Evolutionary conservation across 2,329 filamentous ascomycete species (phyloP).

Genomic region (Diplodia corticola): DNA sequence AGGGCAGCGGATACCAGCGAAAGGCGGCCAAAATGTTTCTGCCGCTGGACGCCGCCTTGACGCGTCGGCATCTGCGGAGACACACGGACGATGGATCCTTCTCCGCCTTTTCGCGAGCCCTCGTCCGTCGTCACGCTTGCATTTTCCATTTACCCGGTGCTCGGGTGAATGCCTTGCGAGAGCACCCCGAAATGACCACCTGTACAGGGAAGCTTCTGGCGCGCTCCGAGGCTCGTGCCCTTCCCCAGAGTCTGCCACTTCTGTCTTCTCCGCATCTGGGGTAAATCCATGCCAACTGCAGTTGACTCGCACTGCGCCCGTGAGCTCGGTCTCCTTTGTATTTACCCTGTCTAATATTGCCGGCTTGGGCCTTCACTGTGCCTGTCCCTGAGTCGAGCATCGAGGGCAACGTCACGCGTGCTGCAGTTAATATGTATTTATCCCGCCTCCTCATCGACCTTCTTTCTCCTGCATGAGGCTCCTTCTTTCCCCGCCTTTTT

Average conservation of each 20-base stretch:
- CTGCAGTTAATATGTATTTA: not conserved
- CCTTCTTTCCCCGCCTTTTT: not conserved
- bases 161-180: constrained; percentile 1
- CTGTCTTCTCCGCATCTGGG: constrained; percentile 7
- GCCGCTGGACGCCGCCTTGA: not conserved
- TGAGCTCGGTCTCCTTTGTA: not conserved
- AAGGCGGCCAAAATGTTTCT: constrained; percentile 3
- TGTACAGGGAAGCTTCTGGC: not conserved
- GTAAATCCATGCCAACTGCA: constrained; percentile 8
- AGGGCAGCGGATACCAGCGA: no score
- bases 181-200: not conserved
- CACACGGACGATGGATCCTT: not conserved
- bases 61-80: not conserved
- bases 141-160: constrained; percentile 13
- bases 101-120: constrained; percentile 1
- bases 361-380: not conserved
- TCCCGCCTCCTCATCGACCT: not conserved
- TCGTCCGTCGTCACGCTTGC: not conserved
- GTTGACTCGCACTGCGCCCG: not conserved
- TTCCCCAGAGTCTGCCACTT: not conserved
- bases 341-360: constrained; percentile 14
- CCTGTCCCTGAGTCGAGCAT: constrained; percentile 11
- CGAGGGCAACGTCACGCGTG: constrained; percentile 11
- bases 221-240: not conserved
- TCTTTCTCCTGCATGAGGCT: not conserved